Percentiles rank a stretch among this genome's conserved stretches.
Conservation (phyloP, 306 rosid genomes). For the Prunus davidiana region DNA sequence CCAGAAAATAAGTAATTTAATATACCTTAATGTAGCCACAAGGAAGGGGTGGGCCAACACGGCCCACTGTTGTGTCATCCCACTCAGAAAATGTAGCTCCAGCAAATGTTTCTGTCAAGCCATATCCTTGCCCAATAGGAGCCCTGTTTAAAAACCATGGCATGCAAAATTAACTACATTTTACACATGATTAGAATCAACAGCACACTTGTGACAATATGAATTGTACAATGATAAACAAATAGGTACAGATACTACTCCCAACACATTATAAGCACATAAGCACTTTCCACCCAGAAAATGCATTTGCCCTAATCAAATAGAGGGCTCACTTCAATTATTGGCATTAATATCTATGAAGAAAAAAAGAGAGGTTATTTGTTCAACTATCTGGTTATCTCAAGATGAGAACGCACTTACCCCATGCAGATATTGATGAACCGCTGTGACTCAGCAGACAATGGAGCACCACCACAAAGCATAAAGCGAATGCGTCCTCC, state of each 20-base stretch:
- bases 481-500: slow-evolving; percentile 74
- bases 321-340: background rate
- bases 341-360: background rate
- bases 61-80: slow-evolving; percentile 86
- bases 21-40: slow-evolving; percentile 74
- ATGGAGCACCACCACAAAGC: slow-evolving; percentile 96
- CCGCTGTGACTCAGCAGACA: slow-evolving; percentile 75
- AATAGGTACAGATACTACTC: background rate
- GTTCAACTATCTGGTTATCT: background rate
- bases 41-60: slow-evolving; percentile 95
- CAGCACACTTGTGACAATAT: background rate
- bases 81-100: slow-evolving; percentile 87
- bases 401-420: slow-evolving; percentile 37
- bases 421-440: slow-evolving; percentile 91
- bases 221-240: background rate
- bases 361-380: background rate
- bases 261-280: background rate
- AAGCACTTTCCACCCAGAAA: background rate
- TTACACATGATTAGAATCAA: background rate
- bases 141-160: slow-evolving; percentile 46
- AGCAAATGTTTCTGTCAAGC: slow-evolving; percentile 97
- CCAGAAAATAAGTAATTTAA: background rate
- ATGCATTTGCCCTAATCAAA: background rate
- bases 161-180: background rate
- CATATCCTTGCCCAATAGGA: slow-evolving; percentile 95